A percentile compares a stretch with the other conserved stretches of the same genome.
Conservation (phyloP, 805 yeast genomes). For the Zygoascus bituminiphila region DNA sequence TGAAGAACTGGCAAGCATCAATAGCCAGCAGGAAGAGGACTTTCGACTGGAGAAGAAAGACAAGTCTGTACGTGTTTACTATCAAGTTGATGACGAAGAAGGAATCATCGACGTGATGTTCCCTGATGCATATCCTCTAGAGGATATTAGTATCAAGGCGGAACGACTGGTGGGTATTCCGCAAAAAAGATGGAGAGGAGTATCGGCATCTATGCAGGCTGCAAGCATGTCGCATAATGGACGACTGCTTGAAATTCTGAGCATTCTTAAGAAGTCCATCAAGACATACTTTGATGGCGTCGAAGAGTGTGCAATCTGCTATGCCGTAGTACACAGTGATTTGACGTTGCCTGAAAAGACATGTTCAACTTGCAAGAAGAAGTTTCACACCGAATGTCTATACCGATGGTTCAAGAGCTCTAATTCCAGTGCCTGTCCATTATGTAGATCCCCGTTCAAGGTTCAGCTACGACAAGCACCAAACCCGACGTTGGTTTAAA, state of each 20-base stretch:
- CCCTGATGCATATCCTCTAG: conserved; percentile 72
- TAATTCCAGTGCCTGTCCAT: conserved; percentile 86
- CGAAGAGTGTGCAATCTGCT: conserved; percentile 96
- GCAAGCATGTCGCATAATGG: conserved; percentile 54
- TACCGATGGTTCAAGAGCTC: conserved; percentile 97
- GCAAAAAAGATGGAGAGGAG: conserved; percentile 88
- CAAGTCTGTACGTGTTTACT: conserved; percentile 64
- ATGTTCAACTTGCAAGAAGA: conserved; percentile 86
- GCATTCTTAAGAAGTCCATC: conserved; percentile 64
- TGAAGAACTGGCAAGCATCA: conserved; percentile 47
- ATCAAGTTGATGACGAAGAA: conserved; percentile 77
- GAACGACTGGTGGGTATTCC: conserved; percentile 77
- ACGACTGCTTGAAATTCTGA: conserved; percentile 52
- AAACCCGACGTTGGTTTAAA: background rate
- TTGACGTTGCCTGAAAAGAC: conserved; percentile 82
- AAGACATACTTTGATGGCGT: conserved; percentile 83
- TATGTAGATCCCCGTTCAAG: conserved; percentile 64
- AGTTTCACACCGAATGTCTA: conserved; percentile 91
- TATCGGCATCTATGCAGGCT: conserved; percentile 87
- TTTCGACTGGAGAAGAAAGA: background rate
- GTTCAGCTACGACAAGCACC: conserved; percentile 14
- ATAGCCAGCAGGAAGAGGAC: conserved; percentile 43
- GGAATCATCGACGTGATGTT: conserved; percentile 69
- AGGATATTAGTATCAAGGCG: conserved; percentile 67
- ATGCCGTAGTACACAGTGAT: conserved; percentile 83